Evolutionary conservation across 345 rosid species (phyloP).

Genomic region (Boechera divaricarpa): DNA sequence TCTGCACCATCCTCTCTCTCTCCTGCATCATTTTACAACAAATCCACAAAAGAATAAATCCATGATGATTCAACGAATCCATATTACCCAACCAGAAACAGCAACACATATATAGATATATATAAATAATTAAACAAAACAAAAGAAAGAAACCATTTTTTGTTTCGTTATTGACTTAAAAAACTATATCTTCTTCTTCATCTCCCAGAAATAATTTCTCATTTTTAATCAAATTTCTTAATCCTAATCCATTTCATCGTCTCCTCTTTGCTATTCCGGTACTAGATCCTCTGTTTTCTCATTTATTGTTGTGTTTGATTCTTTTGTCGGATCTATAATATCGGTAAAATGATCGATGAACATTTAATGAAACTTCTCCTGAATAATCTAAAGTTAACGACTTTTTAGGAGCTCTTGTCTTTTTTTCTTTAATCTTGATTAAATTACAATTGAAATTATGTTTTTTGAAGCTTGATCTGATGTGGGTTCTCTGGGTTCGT

Average conservation of each 20-base stretch:
- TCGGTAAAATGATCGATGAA: conserved; percentile 30
- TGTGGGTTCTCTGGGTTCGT: conserved; percentile 24
- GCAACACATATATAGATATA: neutral
- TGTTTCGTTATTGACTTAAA: conserved; percentile 35
- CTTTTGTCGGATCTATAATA: conserved; percentile 4
- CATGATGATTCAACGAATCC: conserved; percentile 33
- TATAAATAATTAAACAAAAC: neutral
- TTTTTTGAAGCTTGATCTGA: conserved; percentile 38
- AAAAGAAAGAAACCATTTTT: conserved; percentile 18
- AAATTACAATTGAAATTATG: neutral
- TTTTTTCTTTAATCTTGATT: neutral
- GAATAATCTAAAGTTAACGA: conserved; percentile 15
- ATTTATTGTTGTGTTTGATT: conserved; percentile 24
- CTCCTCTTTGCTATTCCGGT: conserved; percentile 34
- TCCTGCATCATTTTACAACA: conserved; percentile 22
- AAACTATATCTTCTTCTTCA: conserved; percentile 1
- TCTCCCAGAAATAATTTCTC: conserved; percentile 14
- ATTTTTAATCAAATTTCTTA: conserved; percentile 28
- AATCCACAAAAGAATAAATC: conserved; percentile 12
- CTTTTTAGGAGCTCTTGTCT: conserved; percentile 35
- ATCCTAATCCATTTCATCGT: conserved; percentile 29
- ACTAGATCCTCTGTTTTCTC: conserved; percentile 36
- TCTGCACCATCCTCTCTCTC: conserved; percentile 32
- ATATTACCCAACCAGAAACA: conserved; percentile 41
- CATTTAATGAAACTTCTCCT: conserved; percentile 35